Evolutionary conservation across 768 basidiomycete species (phyloP), one percentile per base, ranked within the genome.

Genomic region (Boletellus ananas): DNA sequence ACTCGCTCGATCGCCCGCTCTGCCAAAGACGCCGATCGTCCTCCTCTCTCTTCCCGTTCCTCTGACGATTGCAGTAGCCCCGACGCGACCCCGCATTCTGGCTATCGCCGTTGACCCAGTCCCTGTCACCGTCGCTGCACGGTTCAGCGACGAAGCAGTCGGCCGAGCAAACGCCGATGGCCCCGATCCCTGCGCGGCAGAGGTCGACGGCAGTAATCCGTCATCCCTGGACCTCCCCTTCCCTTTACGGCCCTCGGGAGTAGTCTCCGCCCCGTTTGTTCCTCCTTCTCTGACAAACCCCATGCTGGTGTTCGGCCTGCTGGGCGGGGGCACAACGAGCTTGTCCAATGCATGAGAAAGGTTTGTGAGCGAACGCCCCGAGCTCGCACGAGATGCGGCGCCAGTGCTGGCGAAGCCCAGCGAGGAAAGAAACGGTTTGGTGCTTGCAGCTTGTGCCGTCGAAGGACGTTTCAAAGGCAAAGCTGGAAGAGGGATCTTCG

Each of bases 301-400:
- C 71, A 88, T 67, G 49, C 81, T 86, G 3, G 85, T 85, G 47
- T 77, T 85, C 1, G 87, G 85, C 36, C 85, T 66, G 20, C 73
- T 74, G 3, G 85, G 87, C 2, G 83, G 76, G 0, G 83, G 85
- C 64, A 79, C 77, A 23, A 75, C 74, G n/a, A 90, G 72, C 59
- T 83, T 85, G 60, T 88, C 82, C 23, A 90, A 68, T 3, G 87
- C 87, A 53, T 74, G 76, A 9, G 84, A 80, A 13, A 90, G 71
- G 6, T 77, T 85, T 5, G 80, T 79, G n/a, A 90, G 65, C 0
- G 84, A 79, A 4, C 79, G 58, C 11, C 59, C 57, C 0, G 57
- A 43, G 6, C 45, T 34, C 21, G 33, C 34, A 13, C 45, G 49
- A 25, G 57, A 31, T 29, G 41, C 45, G 18, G 34, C 13, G 1